Evolutionary conservation across 2,329 filamentous ascomycete species (phyloP).

Genomic region (Pyricularia sp.): DNA sequence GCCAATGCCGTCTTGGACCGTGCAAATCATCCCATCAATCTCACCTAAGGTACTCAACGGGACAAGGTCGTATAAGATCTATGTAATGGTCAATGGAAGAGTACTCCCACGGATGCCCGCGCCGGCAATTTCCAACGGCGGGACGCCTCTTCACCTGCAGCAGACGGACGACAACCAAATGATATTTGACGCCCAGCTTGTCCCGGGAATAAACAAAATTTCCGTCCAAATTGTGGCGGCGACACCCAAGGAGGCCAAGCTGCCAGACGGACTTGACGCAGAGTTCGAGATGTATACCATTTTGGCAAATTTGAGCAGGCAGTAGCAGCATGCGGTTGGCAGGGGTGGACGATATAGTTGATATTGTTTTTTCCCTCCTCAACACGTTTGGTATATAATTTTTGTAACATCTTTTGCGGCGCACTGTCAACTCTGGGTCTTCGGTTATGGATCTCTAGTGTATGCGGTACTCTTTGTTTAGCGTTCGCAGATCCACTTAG

Average conservation of each 20-base stretch:
- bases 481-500: not conserved
- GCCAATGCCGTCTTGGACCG: constrained; percentile 50
- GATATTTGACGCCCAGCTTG: constrained; percentile 62
- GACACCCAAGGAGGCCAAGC: constrained; percentile 45
- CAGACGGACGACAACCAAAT: constrained; percentile 42
- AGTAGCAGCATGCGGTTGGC: not conserved
- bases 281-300: constrained; percentile 71
- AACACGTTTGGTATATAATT: not conserved
- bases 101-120: constrained; percentile 38
- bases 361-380: not conserved
- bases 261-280: constrained; percentile 45
- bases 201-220: constrained; percentile 62
- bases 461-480: not conserved
- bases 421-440: not conserved
- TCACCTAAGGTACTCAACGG: constrained; percentile 45
- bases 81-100: constrained; percentile 56
- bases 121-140: constrained; percentile 33
- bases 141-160: not conserved
- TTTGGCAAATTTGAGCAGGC: constrained; percentile 52
- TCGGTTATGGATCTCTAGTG: not conserved
- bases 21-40: constrained; percentile 58
- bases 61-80: constrained; percentile 61
- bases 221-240: constrained; percentile 67
- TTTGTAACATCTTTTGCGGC: not conserved
- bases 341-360: not conserved